These are phyloP conservation scores for Termitomyces sp. DNA, from an alignment of 768 basidiomycete genomes.

Conservation along the genomic window DNA sequence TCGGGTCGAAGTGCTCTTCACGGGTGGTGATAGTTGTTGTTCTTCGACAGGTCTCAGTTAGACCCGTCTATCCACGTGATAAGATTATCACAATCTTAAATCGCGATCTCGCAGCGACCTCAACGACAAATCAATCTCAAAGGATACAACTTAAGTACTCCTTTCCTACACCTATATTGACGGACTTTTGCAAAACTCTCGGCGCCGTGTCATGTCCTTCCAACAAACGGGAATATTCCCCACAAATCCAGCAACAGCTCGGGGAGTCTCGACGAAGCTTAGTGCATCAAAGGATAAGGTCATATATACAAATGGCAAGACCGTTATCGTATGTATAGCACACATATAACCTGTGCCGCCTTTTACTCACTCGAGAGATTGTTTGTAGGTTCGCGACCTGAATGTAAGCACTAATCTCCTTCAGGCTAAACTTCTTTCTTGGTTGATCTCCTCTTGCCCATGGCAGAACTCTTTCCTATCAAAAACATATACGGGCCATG, in stretches of 20 bases:
- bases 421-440: neutral
- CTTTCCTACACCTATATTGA: neutral
- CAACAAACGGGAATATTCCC: conserved; percentile 47
- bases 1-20: too few relatives aligned
- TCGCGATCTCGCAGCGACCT: too few relatives aligned
- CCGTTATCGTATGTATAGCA: conserved; percentile 64
- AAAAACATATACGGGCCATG: conserved; percentile 71
- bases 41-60: too few relatives aligned
- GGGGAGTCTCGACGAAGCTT: conserved; percentile 70
- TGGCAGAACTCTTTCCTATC: conserved; percentile 60
- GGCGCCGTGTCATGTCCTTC: conserved; percentile 36
- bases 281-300: conserved; percentile 73
- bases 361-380: neutral
- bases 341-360: neutral
- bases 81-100: too few relatives aligned
- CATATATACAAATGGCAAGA: conserved; percentile 79
- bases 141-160: neutral
- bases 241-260: conserved; percentile 61
- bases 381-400: conserved; percentile 69
- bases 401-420: conserved; percentile 41
- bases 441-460: conserved; percentile 1
- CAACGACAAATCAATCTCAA: too few relatives aligned
- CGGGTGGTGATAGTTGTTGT: too few relatives aligned
- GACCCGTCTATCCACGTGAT: neutral
- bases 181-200: neutral